Evolutionary conservation across 352 stramenopile genomes (phyloP), one percentile per base, ranked within the genome.

Genomic region (Phytophthora tubulina): DNA sequence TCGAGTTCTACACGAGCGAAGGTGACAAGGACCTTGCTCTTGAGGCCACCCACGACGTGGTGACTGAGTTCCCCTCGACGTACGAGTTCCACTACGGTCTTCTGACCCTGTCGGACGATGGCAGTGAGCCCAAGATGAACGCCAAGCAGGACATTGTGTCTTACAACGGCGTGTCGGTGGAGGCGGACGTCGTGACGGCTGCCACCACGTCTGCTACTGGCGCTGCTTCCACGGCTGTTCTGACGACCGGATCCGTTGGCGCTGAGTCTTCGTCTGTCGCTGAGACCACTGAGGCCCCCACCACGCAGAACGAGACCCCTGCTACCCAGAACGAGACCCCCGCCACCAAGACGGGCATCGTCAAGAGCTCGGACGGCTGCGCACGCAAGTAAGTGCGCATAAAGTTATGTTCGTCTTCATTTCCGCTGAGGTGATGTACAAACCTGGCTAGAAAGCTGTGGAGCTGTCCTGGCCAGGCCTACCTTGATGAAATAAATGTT

Each of bases 121-220:
- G 42, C 11, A 67, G 41, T 17, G 56, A 56, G 33, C 65, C 65
- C 4, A 67, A 59, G 50, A 73, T 73, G 65, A 48, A 55, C 11
- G 41, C 48, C 4, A 63, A 73, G 21, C 50, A 63, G 59, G 65
- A 73, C 42, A 59, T 67, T 15, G 3, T 73, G 50, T 63, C 35
- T 9, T 73, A 58, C 65, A 73, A 63, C 17, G 65, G 56, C 30
- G 57, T 73, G 33, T 63, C 65, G 6, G 65, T 63, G 6, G 51
- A 65, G 3, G 50, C n/a, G 21, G 57, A 62, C 15, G 63, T 71
- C 21, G 45, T 32, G 32, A 38, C 35, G 57, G 10, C 57, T 49
- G 57, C 57, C 21, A 52, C 35, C 4, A 31, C 31, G 11, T 27
- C 54, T 41, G 54, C 36, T 32, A 42, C 56, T 13, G 59, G 48